Base-by-base conservation (phyloP, 306 rosid genomes). In the Sechiopsis laciniata region DNA sequence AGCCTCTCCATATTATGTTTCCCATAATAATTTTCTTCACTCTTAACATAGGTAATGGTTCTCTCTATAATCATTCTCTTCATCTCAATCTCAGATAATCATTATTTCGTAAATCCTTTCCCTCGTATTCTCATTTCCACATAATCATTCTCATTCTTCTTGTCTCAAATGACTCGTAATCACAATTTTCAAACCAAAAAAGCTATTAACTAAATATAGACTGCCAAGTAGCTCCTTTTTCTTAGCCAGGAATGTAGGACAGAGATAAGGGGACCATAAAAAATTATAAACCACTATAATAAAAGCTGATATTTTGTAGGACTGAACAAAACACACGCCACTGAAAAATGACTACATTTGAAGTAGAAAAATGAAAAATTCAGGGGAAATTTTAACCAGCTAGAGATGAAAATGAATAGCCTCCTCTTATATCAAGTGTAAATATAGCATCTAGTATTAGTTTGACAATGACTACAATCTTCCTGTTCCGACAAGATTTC, bases 401-500 rank as follows among this genome's bases (percentile, higher is more conserved):
- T 58, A 22, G n/a, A 10, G 40, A 10, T 42, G 52, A 40, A 66
- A 19, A 65, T n/a, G 45, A 19, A 20, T 20, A 21, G 26, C 37
- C 37, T 46, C 71, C 29, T 67, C 37, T 20, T 0, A 20, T 45
- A 67, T 65, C 29, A 40, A 65, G 53, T 9, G 29, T 65, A 29
- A 14, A 35, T 4, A 19, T 37, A 65, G 20, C 17, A 61, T 61
- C 68, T 14, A 14, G 68, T 7, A 40, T 40, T 48, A 48, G 13
- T 48, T 65, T 40, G 71, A 65, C 29, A 65, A 19, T n/a, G 71
- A 65, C 71, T 10, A 13, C 9, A 20, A 67, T 11, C 11, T n/a
- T 51, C 52, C 21, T 17, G 5, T 45, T 42, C 52, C 37, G 56
- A 67, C 52, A 67, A 46, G 73, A 6, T 67, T 67, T 67, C 72